A percentile compares a stretch with the other conserved stretches of the same genome.
Conservation (phyloP, 352 stramenopile species). For the Phytophthora gonapodyides region DNA sequence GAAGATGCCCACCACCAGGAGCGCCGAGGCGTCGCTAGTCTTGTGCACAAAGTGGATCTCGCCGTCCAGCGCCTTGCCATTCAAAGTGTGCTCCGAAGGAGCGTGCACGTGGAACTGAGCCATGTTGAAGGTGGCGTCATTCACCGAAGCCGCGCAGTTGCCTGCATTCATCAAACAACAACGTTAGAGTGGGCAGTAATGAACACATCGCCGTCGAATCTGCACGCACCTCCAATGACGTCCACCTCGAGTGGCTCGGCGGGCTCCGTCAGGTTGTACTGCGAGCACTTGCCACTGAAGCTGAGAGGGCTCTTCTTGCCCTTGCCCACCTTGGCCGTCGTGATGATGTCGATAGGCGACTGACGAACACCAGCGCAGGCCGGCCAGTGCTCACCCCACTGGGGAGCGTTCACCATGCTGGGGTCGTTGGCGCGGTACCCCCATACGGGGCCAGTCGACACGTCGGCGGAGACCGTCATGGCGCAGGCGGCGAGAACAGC, state of each 20-base stretch:
- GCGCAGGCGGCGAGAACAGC: slow-evolving; percentile 24
- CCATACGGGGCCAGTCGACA: slow-evolving; percentile 26
- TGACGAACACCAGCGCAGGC: slow-evolving; percentile 39
- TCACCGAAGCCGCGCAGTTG: slow-evolving; percentile 16
- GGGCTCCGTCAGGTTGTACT: slow-evolving; percentile 39
- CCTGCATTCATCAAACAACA: slow-evolving; percentile 17
- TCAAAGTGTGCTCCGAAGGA: slow-evolving; percentile 61
- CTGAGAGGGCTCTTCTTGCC: slow-evolving; percentile 24
- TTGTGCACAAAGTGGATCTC: slow-evolving; percentile 71
- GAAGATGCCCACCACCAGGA: slow-evolving; percentile 53
- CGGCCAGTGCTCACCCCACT: slow-evolving; percentile 33
- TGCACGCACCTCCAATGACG: slow-evolving; percentile 27
- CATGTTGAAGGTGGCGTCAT: slow-evolving; percentile 26
- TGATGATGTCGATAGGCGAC: slow-evolving; percentile 51
- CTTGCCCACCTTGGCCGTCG: slow-evolving; percentile 12
- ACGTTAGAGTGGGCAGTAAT: slow-evolving; percentile 3
- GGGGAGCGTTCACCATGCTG: slow-evolving; percentile 29
- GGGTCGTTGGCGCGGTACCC: slow-evolving; percentile 33
- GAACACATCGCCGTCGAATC: not conserved
- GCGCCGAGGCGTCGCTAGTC: slow-evolving; percentile 35
- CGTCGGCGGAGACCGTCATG: slow-evolving; percentile 22
- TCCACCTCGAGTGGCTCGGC: slow-evolving; percentile 36
- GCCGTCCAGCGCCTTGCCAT: slow-evolving; percentile 48
- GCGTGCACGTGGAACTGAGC: slow-evolving; percentile 57
- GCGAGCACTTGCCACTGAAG: slow-evolving; percentile 38